Evolutionary conservation across 2,329 filamentous ascomycete genomes (phyloP).

Genomic region (Xylariaceae sp.): DNA sequence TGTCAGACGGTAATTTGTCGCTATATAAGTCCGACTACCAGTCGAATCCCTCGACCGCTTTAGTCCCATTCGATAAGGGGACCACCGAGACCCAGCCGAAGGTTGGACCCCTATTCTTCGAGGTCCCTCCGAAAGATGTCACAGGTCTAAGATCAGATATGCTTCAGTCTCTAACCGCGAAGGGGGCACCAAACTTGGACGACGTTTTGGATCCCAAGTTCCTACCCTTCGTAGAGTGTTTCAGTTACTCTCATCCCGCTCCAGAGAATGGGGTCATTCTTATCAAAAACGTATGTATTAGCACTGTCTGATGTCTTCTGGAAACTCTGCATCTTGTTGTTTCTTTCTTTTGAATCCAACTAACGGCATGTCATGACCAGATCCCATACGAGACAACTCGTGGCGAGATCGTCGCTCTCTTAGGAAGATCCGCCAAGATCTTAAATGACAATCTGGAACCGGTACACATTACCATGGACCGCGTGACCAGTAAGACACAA

Average conservation of each 20-base stretch:
- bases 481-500: conserved; percentile 43
- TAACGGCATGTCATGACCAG: conserved; percentile 25
- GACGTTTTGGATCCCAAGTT: conserved; percentile 10
- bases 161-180: conserved; percentile 7
- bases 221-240: conserved; percentile 11
- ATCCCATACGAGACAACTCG: conserved; percentile 42
- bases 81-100: no score
- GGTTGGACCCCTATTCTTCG: no score
- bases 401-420: conserved; percentile 41
- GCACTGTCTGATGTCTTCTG: neutral
- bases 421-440: conserved; percentile 41
- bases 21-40: neutral
- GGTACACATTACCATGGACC: conserved; percentile 48
- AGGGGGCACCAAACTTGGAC: conserved; percentile 3
- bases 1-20: conserved; percentile 2
- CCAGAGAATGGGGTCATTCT: conserved; percentile 41
- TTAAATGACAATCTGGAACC: conserved; percentile 40
- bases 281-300: conserved; percentile 49
- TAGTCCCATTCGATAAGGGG: no score
- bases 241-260: neutral
- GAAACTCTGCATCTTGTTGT: neutral
- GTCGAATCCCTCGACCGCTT: neutral
- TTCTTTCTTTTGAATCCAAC: neutral
- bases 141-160: no score
- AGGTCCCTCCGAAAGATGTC: no score